Conservation (phyloP, 306 rosid species). For the Prunus mume region DNA sequence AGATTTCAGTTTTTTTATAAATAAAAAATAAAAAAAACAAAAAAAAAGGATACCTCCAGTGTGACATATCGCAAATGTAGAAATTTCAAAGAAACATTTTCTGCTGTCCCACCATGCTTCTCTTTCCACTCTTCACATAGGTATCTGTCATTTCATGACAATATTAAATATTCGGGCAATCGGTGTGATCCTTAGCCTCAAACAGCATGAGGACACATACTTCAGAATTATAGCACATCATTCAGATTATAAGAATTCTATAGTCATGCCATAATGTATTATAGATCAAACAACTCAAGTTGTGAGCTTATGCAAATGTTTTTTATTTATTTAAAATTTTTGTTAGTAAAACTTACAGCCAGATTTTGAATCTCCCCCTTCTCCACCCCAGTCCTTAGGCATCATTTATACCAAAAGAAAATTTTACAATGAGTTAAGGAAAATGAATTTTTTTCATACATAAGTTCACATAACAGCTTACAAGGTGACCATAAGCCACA, state of each 20-base stretch:
- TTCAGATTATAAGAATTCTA: not conserved
- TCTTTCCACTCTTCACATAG: conserved; percentile 78
- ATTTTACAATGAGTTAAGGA: not conserved
- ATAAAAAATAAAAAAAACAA: no score
- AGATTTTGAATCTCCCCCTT: not conserved
- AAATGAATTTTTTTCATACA: not conserved
- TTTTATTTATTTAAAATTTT: not conserved
- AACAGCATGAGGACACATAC: not conserved
- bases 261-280: not conserved
- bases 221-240: not conserved
- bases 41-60: conserved; percentile 45
- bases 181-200: not conserved
- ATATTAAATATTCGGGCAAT: not conserved
- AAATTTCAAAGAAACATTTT: conserved; percentile 50
- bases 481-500: not conserved
- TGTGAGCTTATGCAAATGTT: not conserved
- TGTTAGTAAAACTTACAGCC: not conserved
- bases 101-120: conserved; percentile 40
- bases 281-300: not conserved
- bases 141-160: conserved; percentile 43
- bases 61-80: conserved; percentile 47
- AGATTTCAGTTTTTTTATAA: not conserved
- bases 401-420: not conserved
- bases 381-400: not conserved
- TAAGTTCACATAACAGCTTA: not conserved